Evolutionary conservation across 768 basidiomycete genomes (phyloP).

Genomic region (Mycena rebaudengoi): DNA sequence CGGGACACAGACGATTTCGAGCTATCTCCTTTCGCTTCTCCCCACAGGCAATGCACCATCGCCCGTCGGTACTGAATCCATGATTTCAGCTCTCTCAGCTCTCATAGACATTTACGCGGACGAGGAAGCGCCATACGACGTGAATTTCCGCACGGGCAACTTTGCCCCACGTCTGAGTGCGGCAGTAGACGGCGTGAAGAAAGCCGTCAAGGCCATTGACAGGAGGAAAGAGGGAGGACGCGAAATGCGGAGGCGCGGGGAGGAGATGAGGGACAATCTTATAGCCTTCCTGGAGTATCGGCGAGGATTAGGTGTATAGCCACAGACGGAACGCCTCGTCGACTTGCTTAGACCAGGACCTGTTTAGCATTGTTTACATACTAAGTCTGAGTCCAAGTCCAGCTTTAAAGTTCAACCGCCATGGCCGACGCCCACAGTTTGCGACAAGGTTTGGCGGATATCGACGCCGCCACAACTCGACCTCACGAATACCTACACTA

Average conservation of each 20-base stretch:
- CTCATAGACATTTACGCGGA: constrained; percentile 95
- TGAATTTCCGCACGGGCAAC: constrained; percentile 74
- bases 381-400: too few relatives aligned
- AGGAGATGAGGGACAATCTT: constrained; percentile 80
- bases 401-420: too few relatives aligned
- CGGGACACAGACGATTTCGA: constrained; percentile 75
- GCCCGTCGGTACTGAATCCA: constrained; percentile 65
- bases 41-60: constrained; percentile 52
- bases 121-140: constrained; percentile 80
- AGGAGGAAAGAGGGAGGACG: constrained; percentile 70
- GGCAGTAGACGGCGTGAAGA: constrained; percentile 70
- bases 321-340: too few relatives aligned
- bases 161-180: constrained; percentile 64
- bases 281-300: constrained; percentile 81
- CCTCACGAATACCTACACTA: too few relatives aligned
- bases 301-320: constrained; percentile 56
- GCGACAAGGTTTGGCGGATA: too few relatives aligned
- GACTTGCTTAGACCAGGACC: too few relatives aligned
- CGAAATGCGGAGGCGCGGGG: constrained; percentile 73
- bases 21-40: constrained; percentile 72
- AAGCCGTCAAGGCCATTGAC: constrained; percentile 71
- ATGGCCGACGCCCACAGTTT: too few relatives aligned
- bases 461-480: too few relatives aligned
- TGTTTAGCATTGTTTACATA: too few relatives aligned
- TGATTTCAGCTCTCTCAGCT: constrained; percentile 82